These are phyloP conservation scores for Saturnispora sanitii DNA, from an alignment of 805 yeast species.

Conservation along the genomic window DNA sequence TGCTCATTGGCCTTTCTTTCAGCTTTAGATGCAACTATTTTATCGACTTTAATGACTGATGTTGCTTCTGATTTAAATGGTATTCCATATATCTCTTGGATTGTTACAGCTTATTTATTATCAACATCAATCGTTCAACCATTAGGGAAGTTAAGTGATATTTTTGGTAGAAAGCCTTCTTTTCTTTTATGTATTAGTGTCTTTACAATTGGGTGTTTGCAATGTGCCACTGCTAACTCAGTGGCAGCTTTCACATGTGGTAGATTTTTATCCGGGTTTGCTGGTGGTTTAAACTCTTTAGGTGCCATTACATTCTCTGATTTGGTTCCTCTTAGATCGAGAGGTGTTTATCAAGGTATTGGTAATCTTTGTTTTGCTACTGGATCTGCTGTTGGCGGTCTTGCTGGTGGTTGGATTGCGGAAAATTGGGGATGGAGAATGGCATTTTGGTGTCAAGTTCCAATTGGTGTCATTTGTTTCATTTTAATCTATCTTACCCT, in stretches of 20 bases:
- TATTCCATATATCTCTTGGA: slow-evolving; percentile 57
- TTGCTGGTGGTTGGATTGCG: slow-evolving; percentile 49
- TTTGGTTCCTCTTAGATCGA: slow-evolving; percentile 64
- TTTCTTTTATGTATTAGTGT: slow-evolving; percentile 41
- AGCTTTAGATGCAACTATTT: slow-evolving; percentile 59
- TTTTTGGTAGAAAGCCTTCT: slow-evolving; percentile 53
- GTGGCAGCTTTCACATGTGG: slow-evolving; percentile 41
- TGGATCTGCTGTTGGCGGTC: slow-evolving; percentile 71
- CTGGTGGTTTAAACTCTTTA: slow-evolving; percentile 80
- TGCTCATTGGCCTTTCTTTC: slow-evolving; percentile 45
- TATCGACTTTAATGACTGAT: slow-evolving; percentile 52
- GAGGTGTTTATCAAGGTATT: slow-evolving; percentile 81
- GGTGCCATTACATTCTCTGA: slow-evolving; percentile 74
- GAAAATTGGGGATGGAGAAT: slow-evolving; percentile 56
- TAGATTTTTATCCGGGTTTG: slow-evolving; percentile 73
- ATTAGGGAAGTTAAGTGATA: slow-evolving; percentile 60
- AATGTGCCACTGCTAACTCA: slow-evolving; percentile 43
- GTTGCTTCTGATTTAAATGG: slow-evolving; percentile 64
- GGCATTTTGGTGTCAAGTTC: slow-evolving; percentile 47
- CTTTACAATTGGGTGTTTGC: slow-evolving; percentile 49
- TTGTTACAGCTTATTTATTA: slow-evolving; percentile 59
- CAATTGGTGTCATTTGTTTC: slow-evolving; percentile 34
- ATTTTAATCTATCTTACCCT: slow-evolving; percentile 33
- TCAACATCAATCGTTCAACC: slow-evolving; percentile 71
- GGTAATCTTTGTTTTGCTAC: slow-evolving; percentile 71